Percentiles rank a stretch among this genome's conserved stretches.
Evolutionary conservation across 805 yeast genomes (phyloP).

Genomic region (Saturnispora silvae): DNA sequence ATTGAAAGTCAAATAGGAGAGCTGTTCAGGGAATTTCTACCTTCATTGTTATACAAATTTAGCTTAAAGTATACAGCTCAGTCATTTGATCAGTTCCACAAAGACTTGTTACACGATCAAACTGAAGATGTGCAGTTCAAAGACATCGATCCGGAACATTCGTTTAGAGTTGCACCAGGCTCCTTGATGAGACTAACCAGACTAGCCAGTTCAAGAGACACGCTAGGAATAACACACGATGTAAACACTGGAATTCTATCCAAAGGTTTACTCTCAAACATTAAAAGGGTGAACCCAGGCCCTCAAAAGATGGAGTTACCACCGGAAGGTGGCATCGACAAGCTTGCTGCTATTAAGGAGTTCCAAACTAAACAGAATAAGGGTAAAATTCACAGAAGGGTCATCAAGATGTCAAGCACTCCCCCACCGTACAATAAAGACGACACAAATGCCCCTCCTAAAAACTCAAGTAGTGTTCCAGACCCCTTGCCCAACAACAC

Average conservation of each 20-base stretch:
- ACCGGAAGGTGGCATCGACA: background rate
- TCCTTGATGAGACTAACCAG: constrained; percentile 58
- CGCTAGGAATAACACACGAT: constrained; percentile 36
- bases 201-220: constrained; percentile 65
- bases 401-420: constrained; percentile 5
- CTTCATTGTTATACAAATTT: constrained; percentile 67
- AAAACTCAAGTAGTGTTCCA: too few species aligned
- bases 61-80: constrained; percentile 52
- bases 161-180: constrained; percentile 50
- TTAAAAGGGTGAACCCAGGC: constrained; percentile 1
- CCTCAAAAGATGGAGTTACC: constrained; percentile 3
- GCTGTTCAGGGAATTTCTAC: constrained; percentile 73
- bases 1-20: constrained; percentile 74
- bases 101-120: constrained; percentile 24
- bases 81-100: constrained; percentile 28
- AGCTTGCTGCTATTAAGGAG: constrained; percentile 2
- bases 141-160: constrained; percentile 44
- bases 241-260: constrained; percentile 1
- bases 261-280: background rate
- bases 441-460: too few species aligned
- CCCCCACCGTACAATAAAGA: constrained; percentile 3
- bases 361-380: constrained; percentile 3
- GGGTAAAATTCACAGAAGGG: constrained; percentile 4
- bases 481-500: too few species aligned
- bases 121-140: constrained; percentile 30